Percentiles rank a stretch among this genome's conserved stretches.
Conservation (phyloP, 129 eudicot species). For the Heracleum sosnowskyi region DNA sequence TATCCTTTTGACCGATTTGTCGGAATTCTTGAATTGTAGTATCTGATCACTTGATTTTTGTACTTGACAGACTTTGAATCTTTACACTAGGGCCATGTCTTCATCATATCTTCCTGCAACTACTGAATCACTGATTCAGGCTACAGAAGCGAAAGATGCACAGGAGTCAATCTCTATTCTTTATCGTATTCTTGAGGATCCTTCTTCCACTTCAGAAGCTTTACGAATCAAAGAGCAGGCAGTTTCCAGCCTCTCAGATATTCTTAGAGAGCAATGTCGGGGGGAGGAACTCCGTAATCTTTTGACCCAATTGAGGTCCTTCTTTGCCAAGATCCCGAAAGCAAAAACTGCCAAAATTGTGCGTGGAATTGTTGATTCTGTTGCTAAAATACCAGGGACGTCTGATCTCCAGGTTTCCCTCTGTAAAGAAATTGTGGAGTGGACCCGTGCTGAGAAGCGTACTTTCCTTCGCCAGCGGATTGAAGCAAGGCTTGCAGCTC, state of each 20-base stretch:
- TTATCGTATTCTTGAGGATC: constrained; percentile 22
- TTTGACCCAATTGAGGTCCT: constrained; percentile 24
- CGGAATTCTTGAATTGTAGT: neutral
- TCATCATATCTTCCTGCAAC: constrained; percentile 25
- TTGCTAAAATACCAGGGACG: constrained; percentile 30
- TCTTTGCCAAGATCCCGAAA: constrained; percentile 27
- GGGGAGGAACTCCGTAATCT: constrained; percentile 24
- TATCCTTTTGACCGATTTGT: neutral
- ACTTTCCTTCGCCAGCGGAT: constrained; percentile 29
- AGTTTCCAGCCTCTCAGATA: constrained; percentile 24
- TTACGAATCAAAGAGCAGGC: constrained; percentile 30
- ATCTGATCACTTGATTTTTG: neutral
- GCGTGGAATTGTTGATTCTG: constrained; percentile 24
- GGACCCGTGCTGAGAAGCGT: constrained; percentile 29
- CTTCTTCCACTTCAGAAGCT: constrained; percentile 24
- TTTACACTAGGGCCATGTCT: constrained; percentile 14
- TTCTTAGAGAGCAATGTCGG: constrained; percentile 23
- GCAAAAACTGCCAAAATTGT: constrained; percentile 33
- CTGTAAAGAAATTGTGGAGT: constrained; percentile 29
- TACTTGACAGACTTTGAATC: constrained; percentile 2
- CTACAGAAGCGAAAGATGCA: constrained; percentile 20
- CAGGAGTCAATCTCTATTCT: constrained; percentile 22
- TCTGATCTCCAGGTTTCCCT: constrained; percentile 28
- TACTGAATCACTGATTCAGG: constrained; percentile 23
- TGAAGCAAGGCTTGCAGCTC: constrained; percentile 22